phyloP scores from a whole-genome alignment of 148 eudicot species.

The Rhododendron henanense region DNA sequence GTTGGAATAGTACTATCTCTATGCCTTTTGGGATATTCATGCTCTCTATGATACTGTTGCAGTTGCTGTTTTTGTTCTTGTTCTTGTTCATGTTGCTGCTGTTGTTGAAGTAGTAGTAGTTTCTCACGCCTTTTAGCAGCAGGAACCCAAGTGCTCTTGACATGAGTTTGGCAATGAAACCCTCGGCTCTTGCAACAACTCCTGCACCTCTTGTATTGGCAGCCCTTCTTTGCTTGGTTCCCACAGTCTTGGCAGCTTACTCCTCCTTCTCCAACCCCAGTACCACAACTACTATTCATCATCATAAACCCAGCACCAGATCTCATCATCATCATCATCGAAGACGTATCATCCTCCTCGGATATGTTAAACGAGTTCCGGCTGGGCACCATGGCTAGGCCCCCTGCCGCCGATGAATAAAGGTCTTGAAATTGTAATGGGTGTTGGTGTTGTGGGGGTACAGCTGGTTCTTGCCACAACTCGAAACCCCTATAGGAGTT shows the following conservation, averaged over 20 bases:
- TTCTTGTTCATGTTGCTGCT: conserved; percentile 20
- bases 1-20: conserved; percentile 11
- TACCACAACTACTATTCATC: conserved; percentile 6
- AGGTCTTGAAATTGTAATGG: conserved; percentile 32
- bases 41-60: conserved; percentile 2
- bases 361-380: conserved; percentile 8
- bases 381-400: conserved; percentile 27
- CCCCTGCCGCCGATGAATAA: conserved; percentile 19
- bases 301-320: conserved; percentile 26
- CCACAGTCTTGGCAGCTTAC: conserved; percentile 66
- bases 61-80: conserved; percentile 14
- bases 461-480: conserved; percentile 35
- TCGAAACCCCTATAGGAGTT: conserved; percentile 32
- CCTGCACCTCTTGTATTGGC: conserved; percentile 55
- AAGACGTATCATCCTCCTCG: conserved; percentile 19
- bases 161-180: conserved; percentile 57
- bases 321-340: conserved; percentile 15
- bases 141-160: conserved; percentile 68
- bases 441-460: conserved; percentile 22
- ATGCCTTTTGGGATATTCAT: conserved; percentile 18
- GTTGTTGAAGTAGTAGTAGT: conserved; percentile 18
- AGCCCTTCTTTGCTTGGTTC: conserved; percentile 66
- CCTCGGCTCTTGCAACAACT: conserved; percentile 67
- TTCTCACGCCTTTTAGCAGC: conserved; percentile 49
- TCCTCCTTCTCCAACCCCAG: conserved; percentile 20